Base-by-base conservation (phyloP, 2,329 filamentous ascomycete species). In the Colletotrichum chlorophyti region DNA sequence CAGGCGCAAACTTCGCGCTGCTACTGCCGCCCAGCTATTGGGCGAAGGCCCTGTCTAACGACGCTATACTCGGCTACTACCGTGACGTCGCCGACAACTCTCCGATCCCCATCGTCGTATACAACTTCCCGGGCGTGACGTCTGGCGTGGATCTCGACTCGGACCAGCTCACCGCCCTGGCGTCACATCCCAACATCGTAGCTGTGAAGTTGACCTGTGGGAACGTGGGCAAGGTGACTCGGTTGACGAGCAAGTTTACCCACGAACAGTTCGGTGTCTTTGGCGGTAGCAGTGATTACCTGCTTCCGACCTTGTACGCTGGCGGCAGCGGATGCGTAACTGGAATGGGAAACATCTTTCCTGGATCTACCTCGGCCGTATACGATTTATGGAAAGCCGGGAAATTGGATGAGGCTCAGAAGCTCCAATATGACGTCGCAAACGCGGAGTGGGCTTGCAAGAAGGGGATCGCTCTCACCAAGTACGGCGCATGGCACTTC, bases 11-110 rank as follows among this genome's bases (percentile, higher is more conserved):
- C 66, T 87, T 87, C 64, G 87, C 83, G 6, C 78, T 92, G 48
- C 78, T 91, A 0, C 80, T 91, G 3, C 87, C 88, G 6, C 89
- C 89, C 4, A 83, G 82, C 26, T 91, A 91, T 74, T 91, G 90
- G 72, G 82, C 85, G 54, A 73, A 79, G 6, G 75, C 88, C 12
- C 81, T 87, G 66, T 84, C 79, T 53, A 81, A 78, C 29, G 80
- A 83, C 8, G 80, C 83, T 15, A 76, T 90, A 31, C 73, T 83
- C 23, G 77, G 81, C 29, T 86, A 87, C 72, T 93, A 91, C 78
- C 74, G 67, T 12, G 79, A 83, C 53, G 84, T 88, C 11, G 85
- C 85, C n/a, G 77, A 79, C 43, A 75, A 67, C 6, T 84, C 81
- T 7, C 65, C 65, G 9, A 48, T 66, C 14, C 64, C 65, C 6